Conservation (phyloP, 2,329 filamentous ascomycete genomes). For the Aspergillus transmontanensis region DNA sequence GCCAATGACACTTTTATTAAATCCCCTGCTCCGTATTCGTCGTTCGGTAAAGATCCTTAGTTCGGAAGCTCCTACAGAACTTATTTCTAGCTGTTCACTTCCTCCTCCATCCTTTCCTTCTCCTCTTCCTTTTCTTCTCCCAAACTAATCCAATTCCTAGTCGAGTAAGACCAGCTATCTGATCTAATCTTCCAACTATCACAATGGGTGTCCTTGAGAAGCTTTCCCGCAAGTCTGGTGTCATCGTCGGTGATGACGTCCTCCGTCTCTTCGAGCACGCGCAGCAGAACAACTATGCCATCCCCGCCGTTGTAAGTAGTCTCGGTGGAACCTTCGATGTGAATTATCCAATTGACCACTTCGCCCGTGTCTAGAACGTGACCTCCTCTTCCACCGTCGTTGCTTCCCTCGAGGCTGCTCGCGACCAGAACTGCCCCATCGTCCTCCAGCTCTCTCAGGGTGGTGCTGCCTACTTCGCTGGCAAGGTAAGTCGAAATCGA, state of each 20-base stretch:
- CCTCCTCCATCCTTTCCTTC: background rate
- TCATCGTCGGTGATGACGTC: conserved; percentile 69
- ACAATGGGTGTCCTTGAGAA: conserved; percentile 54
- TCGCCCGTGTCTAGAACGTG: conserved; percentile 64
- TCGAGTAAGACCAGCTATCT: conserved; percentile 5
- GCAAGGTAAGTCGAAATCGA: conserved; percentile 61
- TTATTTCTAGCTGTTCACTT: conserved; percentile 16
- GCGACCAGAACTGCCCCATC: conserved; percentile 86
- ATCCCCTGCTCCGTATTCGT: conserved; percentile 27
- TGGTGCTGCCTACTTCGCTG: conserved; percentile 89
- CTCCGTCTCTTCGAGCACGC: conserved; percentile 83
- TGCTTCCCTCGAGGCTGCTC: conserved; percentile 88
- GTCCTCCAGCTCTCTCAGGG: conserved; percentile 94
- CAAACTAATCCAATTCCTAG: conserved; percentile 7
- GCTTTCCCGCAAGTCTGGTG: conserved; percentile 65
- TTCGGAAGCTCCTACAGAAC: conserved; percentile 11
- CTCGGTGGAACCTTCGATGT: background rate
- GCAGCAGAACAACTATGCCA: conserved; percentile 83
- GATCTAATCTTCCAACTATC: conserved; percentile 13
- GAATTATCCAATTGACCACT: conserved; percentile 5
- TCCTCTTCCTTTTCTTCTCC: conserved; percentile 1
- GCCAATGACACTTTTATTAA: conserved; percentile 16
- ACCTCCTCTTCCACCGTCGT: conserved; percentile 89
- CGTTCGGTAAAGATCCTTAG: conserved; percentile 27
- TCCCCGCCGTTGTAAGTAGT: conserved; percentile 71